Evolutionary conservation across 768 basidiomycete species (phyloP), one percentile per base, ranked within the genome.

Genomic region (Mycena kentingensis): DNA sequence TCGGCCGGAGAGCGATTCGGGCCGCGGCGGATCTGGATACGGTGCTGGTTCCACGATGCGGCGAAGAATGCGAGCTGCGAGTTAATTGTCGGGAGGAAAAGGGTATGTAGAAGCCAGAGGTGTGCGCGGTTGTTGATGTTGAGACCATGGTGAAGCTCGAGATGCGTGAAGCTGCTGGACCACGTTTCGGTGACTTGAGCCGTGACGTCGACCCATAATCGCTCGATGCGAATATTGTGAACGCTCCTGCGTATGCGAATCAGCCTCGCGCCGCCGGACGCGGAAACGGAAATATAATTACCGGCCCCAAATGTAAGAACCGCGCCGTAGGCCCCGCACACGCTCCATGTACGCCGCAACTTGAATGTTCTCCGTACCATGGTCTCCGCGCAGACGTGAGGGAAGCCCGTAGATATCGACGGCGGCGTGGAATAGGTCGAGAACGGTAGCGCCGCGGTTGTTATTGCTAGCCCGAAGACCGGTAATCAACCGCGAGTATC

Each of bases 151-250:
- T 58, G 37, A 1, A 47, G 27, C 49, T 77, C 72, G 3, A 77
- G 66, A 3, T 59, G 47, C 22, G 58, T 29, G 53, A 75, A 76
- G 38, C 73, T 70, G 2, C 55, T 41, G 31, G 70, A 67, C 74
- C 75, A 77, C 34, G 70, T 73, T 22, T 32, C 22, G 1, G 69
- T 67, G 55, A 72, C 61, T 0, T 64, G 65, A 18, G 21, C 6
- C 0, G 70, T 75, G 18, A 74, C 63, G 37, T 75, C 69, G 21
- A 60, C 59, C 73, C 74, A 76, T 1, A 76, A 57, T 1, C 68
- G 54, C 43, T 76, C 71, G 35, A 74, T 71, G 0, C 70, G 58
- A n/a, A 65, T 69, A 44, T 74, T 76, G 52, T 76, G 72, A 16
- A 75, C 68, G 57, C 67, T 70, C 36, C 71, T 73, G 50, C 19